Evolutionary conservation across 2,329 filamentous ascomycete genomes (phyloP).

Genomic region (Herpotrichia juniperi): DNA sequence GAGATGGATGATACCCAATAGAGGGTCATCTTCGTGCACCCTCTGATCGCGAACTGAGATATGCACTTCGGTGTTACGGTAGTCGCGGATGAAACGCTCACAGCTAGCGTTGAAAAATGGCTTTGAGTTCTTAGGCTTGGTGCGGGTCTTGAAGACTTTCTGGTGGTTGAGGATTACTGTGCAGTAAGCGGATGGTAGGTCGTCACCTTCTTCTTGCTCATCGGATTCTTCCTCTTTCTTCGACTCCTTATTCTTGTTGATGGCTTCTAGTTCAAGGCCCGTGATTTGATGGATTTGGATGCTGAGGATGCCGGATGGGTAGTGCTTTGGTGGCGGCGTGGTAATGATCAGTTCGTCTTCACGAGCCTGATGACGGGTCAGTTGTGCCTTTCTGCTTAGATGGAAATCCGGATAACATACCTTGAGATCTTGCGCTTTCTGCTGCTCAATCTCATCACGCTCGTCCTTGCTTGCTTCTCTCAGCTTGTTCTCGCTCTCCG

Average conservation of each 20-base stretch:
- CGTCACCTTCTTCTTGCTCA: slow-evolving; percentile 65
- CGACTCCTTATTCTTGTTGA: slow-evolving; percentile 61
- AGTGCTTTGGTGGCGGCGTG: slow-evolving; percentile 66
- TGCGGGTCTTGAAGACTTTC: slow-evolving; percentile 72
- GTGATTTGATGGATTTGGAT: slow-evolving; percentile 77
- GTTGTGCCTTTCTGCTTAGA: neutral
- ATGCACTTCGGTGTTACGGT: slow-evolving; percentile 70
- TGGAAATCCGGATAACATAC: slow-evolving; percentile 23
- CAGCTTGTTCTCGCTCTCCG: slow-evolving; percentile 65
- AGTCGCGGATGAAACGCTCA: slow-evolving; percentile 74
- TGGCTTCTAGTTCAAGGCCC: slow-evolving; percentile 66
- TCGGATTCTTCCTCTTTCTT: slow-evolving; percentile 61
- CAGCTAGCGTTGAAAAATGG: slow-evolving; percentile 81
- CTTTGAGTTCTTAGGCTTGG: slow-evolving; percentile 78
- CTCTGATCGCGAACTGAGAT: slow-evolving; percentile 71
- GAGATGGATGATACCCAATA: slow-evolving; percentile 74
- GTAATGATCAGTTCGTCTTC: slow-evolving; percentile 70
- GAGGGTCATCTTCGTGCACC: slow-evolving; percentile 70
- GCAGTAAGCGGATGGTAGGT: slow-evolving; percentile 73
- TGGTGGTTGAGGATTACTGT: slow-evolving; percentile 76
- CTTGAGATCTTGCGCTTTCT: slow-evolving; percentile 70
- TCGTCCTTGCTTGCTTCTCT: slow-evolving; percentile 68
- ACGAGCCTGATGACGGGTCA: slow-evolving; percentile 21
- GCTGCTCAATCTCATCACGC: slow-evolving; percentile 68
- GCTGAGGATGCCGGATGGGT: slow-evolving; percentile 70